These are phyloP conservation scores for Staphylotrichum tortipilum DNA, from an alignment of 495 filamentous ascomycete genomes.

Conservation along the genomic window DNA sequence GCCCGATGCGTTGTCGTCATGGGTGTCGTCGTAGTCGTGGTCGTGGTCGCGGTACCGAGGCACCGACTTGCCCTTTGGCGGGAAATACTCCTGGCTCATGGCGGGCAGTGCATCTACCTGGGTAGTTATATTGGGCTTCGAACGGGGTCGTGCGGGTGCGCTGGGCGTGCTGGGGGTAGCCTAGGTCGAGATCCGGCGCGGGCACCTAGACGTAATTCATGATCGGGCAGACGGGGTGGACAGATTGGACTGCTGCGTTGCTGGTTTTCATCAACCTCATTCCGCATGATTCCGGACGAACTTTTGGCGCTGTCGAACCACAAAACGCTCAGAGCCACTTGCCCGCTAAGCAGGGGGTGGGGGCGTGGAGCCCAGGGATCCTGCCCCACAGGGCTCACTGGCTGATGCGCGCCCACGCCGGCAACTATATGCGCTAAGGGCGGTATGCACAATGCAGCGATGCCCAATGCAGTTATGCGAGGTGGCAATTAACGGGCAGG, in stretches of 20 bases:
- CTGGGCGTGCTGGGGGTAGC: not conserved
- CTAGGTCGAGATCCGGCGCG: not conserved
- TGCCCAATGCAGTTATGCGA: no score
- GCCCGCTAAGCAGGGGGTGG: no score
- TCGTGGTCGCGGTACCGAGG: slow-evolving; percentile 9
- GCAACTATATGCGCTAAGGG: no score
- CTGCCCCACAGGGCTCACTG: not conserved
- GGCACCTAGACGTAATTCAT: no score
- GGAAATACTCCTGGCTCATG: slow-evolving; percentile 71
- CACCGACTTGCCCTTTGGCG: slow-evolving; percentile 31
- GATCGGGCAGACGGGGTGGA: no score
- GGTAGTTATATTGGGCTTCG: not conserved
- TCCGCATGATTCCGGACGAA: slow-evolving; percentile 6
- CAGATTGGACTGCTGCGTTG: no score
- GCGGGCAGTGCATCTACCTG: slow-evolving; percentile 20
- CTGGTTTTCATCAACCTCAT: not conserved
- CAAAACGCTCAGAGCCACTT: not conserved
- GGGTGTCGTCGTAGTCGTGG: slow-evolving; percentile 15
- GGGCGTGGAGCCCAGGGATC: not conserved
- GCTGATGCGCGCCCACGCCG: no score
- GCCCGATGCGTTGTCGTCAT: slow-evolving; percentile 13
- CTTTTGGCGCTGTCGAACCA: not conserved
- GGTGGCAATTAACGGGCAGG: no score
- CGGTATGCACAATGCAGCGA: no score
- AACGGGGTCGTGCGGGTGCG: not conserved